Percentiles rank a stretch among this genome's conserved stretches.
These are phyloP conservation scores for Beauveria asiatica DNA, from an alignment of 2,329 filamentous ascomycete genomes.

Conservation along the genomic window DNA sequence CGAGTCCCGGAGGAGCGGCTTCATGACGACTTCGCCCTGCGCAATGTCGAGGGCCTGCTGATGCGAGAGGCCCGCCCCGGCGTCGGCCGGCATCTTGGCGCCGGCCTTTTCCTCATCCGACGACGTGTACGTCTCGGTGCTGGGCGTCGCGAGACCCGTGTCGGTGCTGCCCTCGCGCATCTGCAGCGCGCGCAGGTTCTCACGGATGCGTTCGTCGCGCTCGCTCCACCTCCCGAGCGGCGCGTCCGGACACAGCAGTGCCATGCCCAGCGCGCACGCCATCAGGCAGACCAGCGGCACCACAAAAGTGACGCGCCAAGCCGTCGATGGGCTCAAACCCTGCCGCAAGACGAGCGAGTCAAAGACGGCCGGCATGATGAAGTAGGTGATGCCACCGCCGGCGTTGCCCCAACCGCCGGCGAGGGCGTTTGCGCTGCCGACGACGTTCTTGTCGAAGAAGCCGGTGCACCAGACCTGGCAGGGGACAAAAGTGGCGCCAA, in stretches of 20 bases:
- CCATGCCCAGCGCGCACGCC: slow-evolving; percentile 54
- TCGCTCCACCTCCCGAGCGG: slow-evolving; percentile 77
- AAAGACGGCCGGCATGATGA: slow-evolving; percentile 85
- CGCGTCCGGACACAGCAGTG: slow-evolving; percentile 71
- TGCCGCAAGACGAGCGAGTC: slow-evolving; percentile 58
- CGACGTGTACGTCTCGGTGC: slow-evolving; percentile 9
- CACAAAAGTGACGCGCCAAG: slow-evolving; percentile 80
- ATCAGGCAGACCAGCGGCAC: slow-evolving; percentile 74
- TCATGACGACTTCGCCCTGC: slow-evolving; percentile 42
- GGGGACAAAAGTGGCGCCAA: slow-evolving; percentile 71
- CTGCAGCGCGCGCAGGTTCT: slow-evolving; percentile 41
- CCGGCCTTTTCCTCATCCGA: slow-evolving; percentile 25
- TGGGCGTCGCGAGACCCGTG: slow-evolving; percentile 35
- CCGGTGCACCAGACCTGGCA: slow-evolving; percentile 90
- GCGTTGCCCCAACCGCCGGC: slow-evolving; percentile 81
- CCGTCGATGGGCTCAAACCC: slow-evolving; percentile 55
- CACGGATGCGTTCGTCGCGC: slow-evolving; percentile 49
- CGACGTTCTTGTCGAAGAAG: slow-evolving; percentile 88
- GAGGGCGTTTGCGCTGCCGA: slow-evolving; percentile 80
- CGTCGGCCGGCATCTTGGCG: not conserved
- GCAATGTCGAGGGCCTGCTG: slow-evolving; percentile 47
- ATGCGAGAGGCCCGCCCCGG: slow-evolving; percentile 31
- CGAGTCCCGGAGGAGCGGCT: slow-evolving; percentile 46
- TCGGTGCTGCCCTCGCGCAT: slow-evolving; percentile 34
- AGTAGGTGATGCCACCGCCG: slow-evolving; percentile 86